These are phyloP conservation scores for Spiromastix sp. DNA, from an alignment of 2,329 filamentous ascomycete genomes.

Conservation along the genomic window DNA sequence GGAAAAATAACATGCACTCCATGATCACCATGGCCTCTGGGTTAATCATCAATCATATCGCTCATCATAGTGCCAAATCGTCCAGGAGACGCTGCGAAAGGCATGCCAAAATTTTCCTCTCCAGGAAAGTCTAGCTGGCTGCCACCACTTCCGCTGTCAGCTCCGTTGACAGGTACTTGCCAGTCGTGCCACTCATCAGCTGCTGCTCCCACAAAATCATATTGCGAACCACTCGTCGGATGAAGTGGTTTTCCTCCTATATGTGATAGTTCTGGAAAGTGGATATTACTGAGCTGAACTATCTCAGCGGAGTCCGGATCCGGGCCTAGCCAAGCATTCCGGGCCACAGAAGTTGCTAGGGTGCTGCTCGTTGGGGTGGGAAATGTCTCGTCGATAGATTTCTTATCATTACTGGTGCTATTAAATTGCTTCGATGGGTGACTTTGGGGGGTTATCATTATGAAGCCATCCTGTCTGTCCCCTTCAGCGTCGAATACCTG, in stretches of 20 bases:
- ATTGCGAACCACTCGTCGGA: too few relatives aligned
- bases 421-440: background rate
- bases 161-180: background rate
- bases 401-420: background rate
- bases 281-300: background rate
- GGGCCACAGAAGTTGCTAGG: background rate
- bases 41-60: background rate
- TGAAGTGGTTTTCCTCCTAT: background rate
- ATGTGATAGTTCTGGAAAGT: background rate
- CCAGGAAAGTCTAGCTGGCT: background rate
- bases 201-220: background rate
- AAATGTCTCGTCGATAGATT: background rate
- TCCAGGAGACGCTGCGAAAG: background rate
- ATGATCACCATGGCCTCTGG: too few relatives aligned
- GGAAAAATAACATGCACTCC: too few relatives aligned
- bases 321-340: background rate
- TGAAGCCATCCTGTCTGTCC: background rate
- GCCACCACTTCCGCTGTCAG: background rate
- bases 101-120: background rate
- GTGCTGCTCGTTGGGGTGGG: background rate
- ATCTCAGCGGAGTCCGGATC: background rate
- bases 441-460: background rate
- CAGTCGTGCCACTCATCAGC: background rate
- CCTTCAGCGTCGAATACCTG: background rate
- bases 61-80: background rate